A percentile compares a stretch with the other conserved stretches of the same genome.
phyloP scores from a whole-genome alignment of 176 grass and related monocot species.

The Tillandsia leiboldiana region DNA sequence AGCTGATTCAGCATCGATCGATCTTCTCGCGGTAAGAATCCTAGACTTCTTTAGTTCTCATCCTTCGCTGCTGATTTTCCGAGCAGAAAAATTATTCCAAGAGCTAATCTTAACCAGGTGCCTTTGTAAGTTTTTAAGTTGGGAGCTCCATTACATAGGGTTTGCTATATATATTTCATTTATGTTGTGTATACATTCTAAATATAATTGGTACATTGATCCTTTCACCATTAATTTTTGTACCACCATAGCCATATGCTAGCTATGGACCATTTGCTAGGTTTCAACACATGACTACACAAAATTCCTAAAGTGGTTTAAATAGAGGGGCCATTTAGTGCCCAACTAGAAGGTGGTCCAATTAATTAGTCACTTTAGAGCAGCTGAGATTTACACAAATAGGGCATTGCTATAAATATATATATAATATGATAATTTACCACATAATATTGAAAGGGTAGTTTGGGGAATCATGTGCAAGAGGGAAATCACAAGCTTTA shows the following conservation, averaged over 20 bases:
- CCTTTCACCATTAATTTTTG: neutral
- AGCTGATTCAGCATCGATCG: too few species aligned
- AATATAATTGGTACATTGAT: neutral
- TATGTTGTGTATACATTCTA: neutral
- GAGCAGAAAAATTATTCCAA: conserved; percentile 17
- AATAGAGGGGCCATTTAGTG: neutral
- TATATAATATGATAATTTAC: too few species aligned
- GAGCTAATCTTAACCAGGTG: conserved; percentile 19
- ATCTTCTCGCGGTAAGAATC: too few species aligned
- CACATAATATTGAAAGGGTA: too few species aligned
- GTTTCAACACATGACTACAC: neutral
- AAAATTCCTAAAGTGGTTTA: neutral
- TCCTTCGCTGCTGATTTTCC: conserved; percentile 42
- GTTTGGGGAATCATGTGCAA: too few species aligned
- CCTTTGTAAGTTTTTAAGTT: conserved; percentile 20
- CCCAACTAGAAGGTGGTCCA: neutral
- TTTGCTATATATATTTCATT: conserved; percentile 15
- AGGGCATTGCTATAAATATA: too few species aligned
- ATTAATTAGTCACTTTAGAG: neutral
- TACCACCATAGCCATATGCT: neutral
- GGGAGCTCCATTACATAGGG: conserved; percentile 19
- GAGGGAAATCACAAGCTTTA: neutral
- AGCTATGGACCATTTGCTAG: neutral
- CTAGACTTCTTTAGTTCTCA: neutral
- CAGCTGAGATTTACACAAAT: too few species aligned